Conservation (phyloP, 345 rosid species). For the Syzygium aqueum region DNA sequence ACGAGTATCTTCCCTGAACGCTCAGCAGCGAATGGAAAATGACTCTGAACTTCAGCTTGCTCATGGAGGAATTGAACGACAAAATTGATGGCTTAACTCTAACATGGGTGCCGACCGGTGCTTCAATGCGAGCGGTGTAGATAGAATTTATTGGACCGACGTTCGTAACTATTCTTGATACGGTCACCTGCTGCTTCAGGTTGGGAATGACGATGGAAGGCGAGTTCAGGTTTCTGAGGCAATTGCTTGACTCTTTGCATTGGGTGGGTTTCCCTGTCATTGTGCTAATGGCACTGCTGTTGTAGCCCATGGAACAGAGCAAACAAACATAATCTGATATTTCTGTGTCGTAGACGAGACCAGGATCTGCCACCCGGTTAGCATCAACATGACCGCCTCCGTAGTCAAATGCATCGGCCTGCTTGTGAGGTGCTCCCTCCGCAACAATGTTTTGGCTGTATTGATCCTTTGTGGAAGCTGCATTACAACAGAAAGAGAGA, state of each 20-base stretch:
- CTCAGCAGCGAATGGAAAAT: constrained; percentile 17
- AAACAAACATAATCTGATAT: constrained; percentile 36
- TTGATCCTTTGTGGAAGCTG: constrained; percentile 44
- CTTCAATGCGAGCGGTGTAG: constrained; percentile 34
- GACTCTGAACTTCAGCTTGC: constrained; percentile 33
- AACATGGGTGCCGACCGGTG: constrained; percentile 40
- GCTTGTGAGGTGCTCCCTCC: constrained; percentile 51
- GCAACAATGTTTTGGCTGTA: constrained; percentile 32
- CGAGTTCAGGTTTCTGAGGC: constrained; percentile 42
- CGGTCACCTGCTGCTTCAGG: constrained; percentile 29
- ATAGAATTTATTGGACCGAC: constrained; percentile 42
- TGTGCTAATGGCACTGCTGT: constrained; percentile 33
- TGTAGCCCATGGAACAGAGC: constrained; percentile 55
- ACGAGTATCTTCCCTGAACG: constrained; percentile 49
- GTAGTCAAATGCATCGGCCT: constrained; percentile 53
- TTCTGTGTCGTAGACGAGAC: constrained; percentile 46
- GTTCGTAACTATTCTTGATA: constrained; percentile 57
- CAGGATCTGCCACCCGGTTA: constrained; percentile 36
- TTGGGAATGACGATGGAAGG: constrained; percentile 65
- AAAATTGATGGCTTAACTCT: constrained; percentile 43
- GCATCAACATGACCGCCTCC: constrained; percentile 70
- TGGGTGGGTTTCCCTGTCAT: constrained; percentile 21
- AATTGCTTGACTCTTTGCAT: constrained; percentile 27
- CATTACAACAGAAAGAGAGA: not conserved
- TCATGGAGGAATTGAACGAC: constrained; percentile 33